Evolutionary conservation across 257 asterid species (phyloP).

Genomic region (Nicotiana paniculata): DNA sequence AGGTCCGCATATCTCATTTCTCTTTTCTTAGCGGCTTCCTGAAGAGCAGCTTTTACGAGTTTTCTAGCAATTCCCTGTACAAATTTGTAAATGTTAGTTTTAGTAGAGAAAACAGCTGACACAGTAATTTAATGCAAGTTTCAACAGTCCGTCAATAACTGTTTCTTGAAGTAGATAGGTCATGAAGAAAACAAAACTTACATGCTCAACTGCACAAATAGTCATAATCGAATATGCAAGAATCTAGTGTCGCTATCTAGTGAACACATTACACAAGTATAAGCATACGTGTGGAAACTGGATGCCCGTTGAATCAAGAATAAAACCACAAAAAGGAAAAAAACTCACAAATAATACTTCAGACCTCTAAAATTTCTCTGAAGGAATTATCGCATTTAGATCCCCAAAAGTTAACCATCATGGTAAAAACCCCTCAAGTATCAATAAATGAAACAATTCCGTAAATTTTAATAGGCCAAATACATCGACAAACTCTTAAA

Average conservation of each 20-base stretch:
- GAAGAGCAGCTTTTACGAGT: conserved; percentile 55
- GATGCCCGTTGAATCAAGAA: neutral
- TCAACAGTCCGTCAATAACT: neutral
- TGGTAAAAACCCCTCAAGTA: neutral
- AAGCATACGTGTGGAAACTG: neutral
- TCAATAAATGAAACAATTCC: neutral
- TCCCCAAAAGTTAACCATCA: neutral
- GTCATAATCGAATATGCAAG: neutral
- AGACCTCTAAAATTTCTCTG: neutral
- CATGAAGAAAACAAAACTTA: neutral
- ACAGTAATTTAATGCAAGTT: neutral
- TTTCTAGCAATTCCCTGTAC: conserved; percentile 70
- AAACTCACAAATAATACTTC: neutral
- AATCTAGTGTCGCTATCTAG: neutral
- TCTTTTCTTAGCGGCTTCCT: conserved; percentile 65
- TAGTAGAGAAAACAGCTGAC: neutral
- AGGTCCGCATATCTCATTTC: conserved; percentile 75
- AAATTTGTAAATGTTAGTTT: conserved; percentile 6
- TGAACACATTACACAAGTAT: neutral
- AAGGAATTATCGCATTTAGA: neutral
- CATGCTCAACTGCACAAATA: neutral
- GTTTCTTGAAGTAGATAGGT: neutral
- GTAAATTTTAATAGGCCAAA: no score
- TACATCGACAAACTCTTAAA: no score
- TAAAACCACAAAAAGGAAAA: neutral